Conservation (phyloP, 768 basidiomycete genomes). For the Macrocybe gigantea region DNA sequence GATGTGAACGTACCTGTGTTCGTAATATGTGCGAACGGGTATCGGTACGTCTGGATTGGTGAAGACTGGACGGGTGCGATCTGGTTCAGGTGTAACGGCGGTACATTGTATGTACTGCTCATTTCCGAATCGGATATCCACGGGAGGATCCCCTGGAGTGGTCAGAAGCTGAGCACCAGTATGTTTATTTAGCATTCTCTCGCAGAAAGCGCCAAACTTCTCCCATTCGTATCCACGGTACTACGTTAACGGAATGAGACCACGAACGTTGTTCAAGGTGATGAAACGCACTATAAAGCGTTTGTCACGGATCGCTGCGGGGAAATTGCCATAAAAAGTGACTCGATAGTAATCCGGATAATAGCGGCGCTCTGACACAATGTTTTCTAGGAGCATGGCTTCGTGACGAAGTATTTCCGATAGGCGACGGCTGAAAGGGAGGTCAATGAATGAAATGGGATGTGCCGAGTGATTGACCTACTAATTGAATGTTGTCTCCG, state of each 20-base stretch:
- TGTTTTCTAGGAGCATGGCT: slow-evolving; percentile 82
- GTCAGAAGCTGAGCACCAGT: slow-evolving; percentile 79
- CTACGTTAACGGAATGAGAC: slow-evolving; percentile 27
- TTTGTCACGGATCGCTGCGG: slow-evolving; percentile 77
- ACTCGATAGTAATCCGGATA: slow-evolving; percentile 94
- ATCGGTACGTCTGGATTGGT: slow-evolving; percentile 78
- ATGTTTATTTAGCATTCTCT: slow-evolving; percentile 88
- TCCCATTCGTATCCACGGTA: slow-evolving; percentile 97
- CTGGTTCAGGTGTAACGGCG: slow-evolving; percentile 79
- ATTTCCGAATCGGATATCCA: slow-evolving; percentile 71
- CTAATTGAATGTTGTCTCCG: slow-evolving; percentile 89
- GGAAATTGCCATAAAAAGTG: slow-evolving; percentile 90
- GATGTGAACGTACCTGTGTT: slow-evolving; percentile 55
- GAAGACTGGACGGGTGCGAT: slow-evolving; percentile 72
- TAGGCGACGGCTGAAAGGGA: slow-evolving; percentile 55
- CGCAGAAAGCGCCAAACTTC: slow-evolving; percentile 84
- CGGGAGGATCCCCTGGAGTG: slow-evolving; percentile 66
- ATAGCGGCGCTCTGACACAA: slow-evolving; percentile 75
- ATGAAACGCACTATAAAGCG: slow-evolving; percentile 75
- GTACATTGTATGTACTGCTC: slow-evolving; percentile 89
- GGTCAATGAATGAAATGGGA: slow-evolving; percentile 7
- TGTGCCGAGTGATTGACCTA: slow-evolving; percentile 28
- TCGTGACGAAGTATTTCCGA: slow-evolving; percentile 85
- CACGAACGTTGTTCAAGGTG: background rate
- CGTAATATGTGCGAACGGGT: slow-evolving; percentile 79